A percentile compares a stretch with the other conserved stretches of the same genome.
These are phyloP conservation scores for Colletotrichum godetiae DNA, from an alignment of 2,329 filamentous ascomycete species.

Conservation along the genomic window DNA sequence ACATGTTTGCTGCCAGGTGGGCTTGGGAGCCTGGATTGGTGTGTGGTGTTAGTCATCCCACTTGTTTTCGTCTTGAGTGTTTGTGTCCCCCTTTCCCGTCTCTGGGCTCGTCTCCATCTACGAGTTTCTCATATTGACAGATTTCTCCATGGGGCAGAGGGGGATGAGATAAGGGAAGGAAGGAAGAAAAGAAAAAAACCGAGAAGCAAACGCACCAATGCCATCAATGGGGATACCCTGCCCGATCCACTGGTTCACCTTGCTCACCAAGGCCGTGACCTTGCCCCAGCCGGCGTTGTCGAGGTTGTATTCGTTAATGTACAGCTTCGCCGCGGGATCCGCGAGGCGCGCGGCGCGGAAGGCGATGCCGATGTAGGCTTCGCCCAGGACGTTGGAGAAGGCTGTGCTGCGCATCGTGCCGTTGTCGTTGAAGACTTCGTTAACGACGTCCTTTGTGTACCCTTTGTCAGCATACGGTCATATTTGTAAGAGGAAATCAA, in stretches of 20 bases:
- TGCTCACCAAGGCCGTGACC: constrained; percentile 61
- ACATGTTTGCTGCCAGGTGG: constrained; percentile 60
- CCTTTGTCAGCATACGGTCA: background rate
- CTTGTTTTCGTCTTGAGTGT: background rate
- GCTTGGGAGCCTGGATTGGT: constrained; percentile 60
- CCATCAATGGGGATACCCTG: constrained; percentile 74
- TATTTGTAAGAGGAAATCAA: background rate
- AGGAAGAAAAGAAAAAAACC: too few relatives aligned
- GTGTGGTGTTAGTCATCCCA: background rate
- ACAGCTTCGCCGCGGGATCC: constrained; percentile 75
- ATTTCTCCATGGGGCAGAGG: background rate
- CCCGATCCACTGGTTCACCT: constrained; percentile 73
- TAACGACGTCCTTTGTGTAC: constrained; percentile 67
- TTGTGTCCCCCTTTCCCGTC: too few relatives aligned
- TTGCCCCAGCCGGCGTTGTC: constrained; percentile 72
- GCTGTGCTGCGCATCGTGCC: constrained; percentile 69
- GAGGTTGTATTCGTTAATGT: constrained; percentile 81
- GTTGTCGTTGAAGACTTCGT: constrained; percentile 73
- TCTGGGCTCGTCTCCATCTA: too few relatives aligned
- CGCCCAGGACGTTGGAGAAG: constrained; percentile 75
- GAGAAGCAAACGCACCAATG: constrained; percentile 60
- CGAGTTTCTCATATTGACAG: too few relatives aligned
- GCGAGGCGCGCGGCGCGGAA: constrained; percentile 75
- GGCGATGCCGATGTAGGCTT: constrained; percentile 76
- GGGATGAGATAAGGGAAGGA: too few relatives aligned